Base-by-base conservation (phyloP, 306 rosid genomes). In the Hylodesmum podocarpum region DNA sequence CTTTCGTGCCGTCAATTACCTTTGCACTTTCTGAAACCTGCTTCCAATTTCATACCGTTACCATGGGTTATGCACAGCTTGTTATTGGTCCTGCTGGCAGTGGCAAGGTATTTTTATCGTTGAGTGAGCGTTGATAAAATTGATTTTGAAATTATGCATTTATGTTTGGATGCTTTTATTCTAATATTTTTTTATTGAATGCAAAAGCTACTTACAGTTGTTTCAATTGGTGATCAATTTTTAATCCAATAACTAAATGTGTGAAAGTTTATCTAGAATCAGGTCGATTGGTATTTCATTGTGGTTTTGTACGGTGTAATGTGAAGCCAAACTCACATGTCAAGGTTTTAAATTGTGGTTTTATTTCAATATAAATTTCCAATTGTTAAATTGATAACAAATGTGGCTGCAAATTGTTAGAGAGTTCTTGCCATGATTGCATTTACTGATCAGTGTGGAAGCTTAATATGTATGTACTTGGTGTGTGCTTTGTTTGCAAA, bases 61-160 rank as follows among this genome's bases (percentile, higher is more conserved):
- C 54, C 36, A 91, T 91, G 96, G 90, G 88, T 47, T 87, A 73
- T 75, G 93, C 90, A 5, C 93, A 88, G 55, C 88, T 87, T 34
- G 89, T 88, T 55, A 88, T 88, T 12, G 91, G 91, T 70, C 91
- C 96, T 13, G 90, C 96, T 39, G 95, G 95, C 80, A 87, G 91
- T 44, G 95, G 90, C 86, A 84, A 92, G 96, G 97, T 92, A 82
- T 77, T 72, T 53, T 18, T n/a, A 3, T 29, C 36, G 1, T 15
- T 14, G n/a, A n/a, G n/a, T n/a, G n/a, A n/a, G n/a, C n/a, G n/a
- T n/a, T n/a, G n/a, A n/a, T n/a, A n/a, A n/a, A n/a, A n/a, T n/a
- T n/a, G n/a, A n/a, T n/a, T n/a, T n/a, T n/a, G n/a, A n/a, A n/a
- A n/a, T n/a, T n/a, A n/a, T n/a, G n/a, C n/a, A n/a, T n/a, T n/a